Base-by-base conservation (phyloP, 768 basidiomycete genomes). In the Suillus americanus region DNA sequence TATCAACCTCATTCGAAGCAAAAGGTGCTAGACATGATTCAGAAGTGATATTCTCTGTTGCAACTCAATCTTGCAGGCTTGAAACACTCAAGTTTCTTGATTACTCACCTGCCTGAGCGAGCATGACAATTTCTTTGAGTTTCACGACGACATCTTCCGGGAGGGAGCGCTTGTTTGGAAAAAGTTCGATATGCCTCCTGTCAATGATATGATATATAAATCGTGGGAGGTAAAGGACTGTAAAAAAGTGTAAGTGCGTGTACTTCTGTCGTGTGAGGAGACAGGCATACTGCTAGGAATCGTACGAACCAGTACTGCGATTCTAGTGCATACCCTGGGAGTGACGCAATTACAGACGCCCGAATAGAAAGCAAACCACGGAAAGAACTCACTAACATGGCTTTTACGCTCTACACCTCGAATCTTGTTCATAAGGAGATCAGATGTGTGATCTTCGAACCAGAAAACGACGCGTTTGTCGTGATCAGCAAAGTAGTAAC, bases 141-240 rank as follows among this genome's bases (percentile, higher is more conserved):
- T 64, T 38, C 9, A 64, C 57, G 13, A 64, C 40, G 3, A 64
- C 53, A 23, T 37, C 33, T 38, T 37, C 16, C 6, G 65, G 57
- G 10, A 66, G 79, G 67, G 1, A 75, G 59, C 59, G 72, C 59
- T 51, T 67, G 40, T 66, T 57, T 18, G 65, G 65, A 30, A 60
- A 66, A 4, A 64, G 53, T 40, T 66, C 63, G 20, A 53, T 6
- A 13, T 65, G 64, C n/a, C 18, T 54, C 53, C 53, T 54, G 20
- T 33, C 53, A n/a, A 33, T 33, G 5, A 12, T 30, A 33, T 33
- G 18, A 53, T 30, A 12, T 20, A 9, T 54, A 9, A 33, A 33
- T 33, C 20, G 2, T 1, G 10, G 10, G 30, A 53, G 10, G 30
- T 53, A 20, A 50, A 54, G 18, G 9, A 20, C 53, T 54, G 30